Base-by-base conservation (phyloP, 352 stramenopile genomes). In the Phytophthora ohioensis region DNA sequence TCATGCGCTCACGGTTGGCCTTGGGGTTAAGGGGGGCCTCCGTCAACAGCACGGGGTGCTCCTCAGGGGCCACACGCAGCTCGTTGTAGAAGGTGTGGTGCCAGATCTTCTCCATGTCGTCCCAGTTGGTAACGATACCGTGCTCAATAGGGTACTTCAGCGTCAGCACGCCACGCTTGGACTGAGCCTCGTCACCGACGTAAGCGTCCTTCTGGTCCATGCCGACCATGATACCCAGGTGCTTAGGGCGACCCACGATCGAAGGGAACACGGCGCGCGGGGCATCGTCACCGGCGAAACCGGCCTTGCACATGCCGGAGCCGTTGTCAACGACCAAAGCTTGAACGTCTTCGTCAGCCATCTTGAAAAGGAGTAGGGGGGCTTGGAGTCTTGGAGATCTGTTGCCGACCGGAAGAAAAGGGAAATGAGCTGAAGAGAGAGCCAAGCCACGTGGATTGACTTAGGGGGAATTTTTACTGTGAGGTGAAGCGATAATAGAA, bases 81-180 rank as follows among this genome's bases (percentile, higher is more conserved):
- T 98, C 94, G 81, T 99, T 99, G 93, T 99, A 99, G 86, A 99
- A 99, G 61, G 97, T 99, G 90, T 99, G 97, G 81, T 99, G 88
- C 98, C 98, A 99, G 71, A 99, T 99, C 91, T 99, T 99, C 82
- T 99, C 97, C 97, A 99, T 99, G 82, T 99, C 97, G 82, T 99
- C 97, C 98, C 98, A 99, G 89, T 99, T 99, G 58, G 96, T 99
- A 35, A 99, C 97, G 72, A 99, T 99, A 57, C 98, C 98, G 85
- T 99, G 97, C 81, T 99, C 97, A 60, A 99, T 99, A 8, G 98
- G 97, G 82, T 99, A 99, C 76, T 98, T 92, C 67, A 98, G 79
- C 45, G 90, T 98, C 27, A 98, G 71, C 34, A 98, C 91, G 70
- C 95, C 93, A 64, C 94, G 90, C 81, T 98, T 98, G 36, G 85